A percentile compares a stretch with the other conserved stretches of the same genome.
phyloP scores from a whole-genome alignment of 108 stramenopile genomes.

The Cyclotella kingstonii region DNA sequence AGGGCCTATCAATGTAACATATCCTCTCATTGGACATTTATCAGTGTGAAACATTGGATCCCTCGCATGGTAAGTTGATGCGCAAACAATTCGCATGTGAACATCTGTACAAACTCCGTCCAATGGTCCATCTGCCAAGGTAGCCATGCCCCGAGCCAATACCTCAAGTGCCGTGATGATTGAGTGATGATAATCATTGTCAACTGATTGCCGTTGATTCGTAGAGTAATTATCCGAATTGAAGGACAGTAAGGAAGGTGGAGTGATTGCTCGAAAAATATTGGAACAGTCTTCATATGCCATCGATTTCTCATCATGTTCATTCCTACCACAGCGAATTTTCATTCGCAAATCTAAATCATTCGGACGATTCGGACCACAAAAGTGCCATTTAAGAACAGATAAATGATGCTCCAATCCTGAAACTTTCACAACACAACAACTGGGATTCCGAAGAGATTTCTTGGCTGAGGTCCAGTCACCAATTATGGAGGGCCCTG shows the following conservation, averaged over 20 bases:
- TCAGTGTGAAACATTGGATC: constrained; percentile 69
- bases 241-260: neutral
- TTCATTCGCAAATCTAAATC: constrained; percentile 49
- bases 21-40: constrained; percentile 60
- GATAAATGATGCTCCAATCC: constrained; percentile 31
- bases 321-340: constrained; percentile 27
- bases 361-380: constrained; percentile 25
- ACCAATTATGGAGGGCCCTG: too few relatives aligned
- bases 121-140: constrained; percentile 41
- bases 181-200: constrained; percentile 6
- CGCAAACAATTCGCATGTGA: constrained; percentile 51
- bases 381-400: constrained; percentile 36
- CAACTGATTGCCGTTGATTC: neutral
- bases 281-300: constrained; percentile 37
- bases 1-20: constrained; percentile 53
- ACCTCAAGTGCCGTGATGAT: constrained; percentile 38
- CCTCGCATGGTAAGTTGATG: constrained; percentile 48
- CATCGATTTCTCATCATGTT: neutral
- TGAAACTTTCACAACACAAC: constrained; percentile 40
- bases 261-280: constrained; percentile 31
- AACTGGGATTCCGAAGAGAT: constrained; percentile 36
- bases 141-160: constrained; percentile 37
- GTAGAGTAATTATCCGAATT: neutral
- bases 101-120: constrained; percentile 30
- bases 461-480: constrained; percentile 35